Evolutionary conservation across 345 rosid species (phyloP).

Genomic region (Bruguiera sexangula): DNA sequence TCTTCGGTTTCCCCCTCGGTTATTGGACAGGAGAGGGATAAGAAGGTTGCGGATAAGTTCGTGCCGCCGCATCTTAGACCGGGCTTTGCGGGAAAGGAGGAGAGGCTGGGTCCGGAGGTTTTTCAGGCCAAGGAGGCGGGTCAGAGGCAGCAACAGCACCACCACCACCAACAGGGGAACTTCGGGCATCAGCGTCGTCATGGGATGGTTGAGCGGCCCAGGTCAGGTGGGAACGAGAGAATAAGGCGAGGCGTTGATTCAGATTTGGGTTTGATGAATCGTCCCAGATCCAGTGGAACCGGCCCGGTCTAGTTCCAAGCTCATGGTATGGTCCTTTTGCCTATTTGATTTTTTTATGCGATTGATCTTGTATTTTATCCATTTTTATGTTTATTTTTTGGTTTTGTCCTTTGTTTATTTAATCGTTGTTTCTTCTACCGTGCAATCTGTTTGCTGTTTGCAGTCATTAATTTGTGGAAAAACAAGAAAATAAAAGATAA

Average conservation of each 20-base stretch:
- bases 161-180: conserved; percentile 16
- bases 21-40: conserved; percentile 9
- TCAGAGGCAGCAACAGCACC: conserved; percentile 25
- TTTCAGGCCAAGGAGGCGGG: conserved; percentile 14
- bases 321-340: conserved; percentile 46
- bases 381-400: not conserved
- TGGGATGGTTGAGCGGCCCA: not conserved
- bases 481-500: too few relatives aligned
- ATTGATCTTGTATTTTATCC: not conserved
- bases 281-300: conserved; percentile 54
- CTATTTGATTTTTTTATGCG: not conserved
- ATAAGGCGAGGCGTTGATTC: conserved; percentile 34
- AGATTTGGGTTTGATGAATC: conserved; percentile 40
- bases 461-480: too few relatives aligned
- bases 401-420: not conserved
- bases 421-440: not conserved
- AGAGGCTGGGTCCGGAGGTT: conserved; percentile 42
- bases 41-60: conserved; percentile 35
- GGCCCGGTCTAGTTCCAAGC: conserved; percentile 57
- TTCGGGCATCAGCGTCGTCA: conserved; percentile 8
- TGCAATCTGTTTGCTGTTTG: too few relatives aligned
- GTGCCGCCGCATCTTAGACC: conserved; percentile 98
- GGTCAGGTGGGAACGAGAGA: conserved; percentile 34
- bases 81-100: conserved; percentile 67
- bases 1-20: conserved; percentile 1